These are phyloP conservation scores for Tolypocladium tropicale DNA, from an alignment of 2,329 filamentous ascomycete genomes.

Conservation along the genomic window DNA sequence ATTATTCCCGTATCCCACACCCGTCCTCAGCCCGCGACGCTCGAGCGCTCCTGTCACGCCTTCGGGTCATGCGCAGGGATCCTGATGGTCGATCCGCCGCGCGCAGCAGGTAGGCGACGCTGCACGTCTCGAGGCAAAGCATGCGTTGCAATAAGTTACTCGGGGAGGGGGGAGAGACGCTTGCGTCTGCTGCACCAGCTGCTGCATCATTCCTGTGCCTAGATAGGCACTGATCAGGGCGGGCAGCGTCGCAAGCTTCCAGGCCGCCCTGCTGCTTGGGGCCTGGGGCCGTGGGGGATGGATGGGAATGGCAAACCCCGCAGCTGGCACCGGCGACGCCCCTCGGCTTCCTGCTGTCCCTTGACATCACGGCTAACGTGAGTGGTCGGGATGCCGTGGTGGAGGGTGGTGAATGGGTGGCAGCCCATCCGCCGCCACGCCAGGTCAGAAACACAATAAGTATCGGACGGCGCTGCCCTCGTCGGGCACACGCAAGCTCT, in stretches of 20 bases:
- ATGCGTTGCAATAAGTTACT: neutral
- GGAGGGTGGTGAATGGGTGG: slow-evolving; percentile 3
- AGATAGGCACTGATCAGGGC: neutral
- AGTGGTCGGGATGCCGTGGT: neutral
- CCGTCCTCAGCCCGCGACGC: neutral
- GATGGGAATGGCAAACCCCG: neutral
- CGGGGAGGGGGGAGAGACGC: too few species aligned
- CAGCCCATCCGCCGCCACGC: neutral
- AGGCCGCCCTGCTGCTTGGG: neutral
- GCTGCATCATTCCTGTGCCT: neutral
- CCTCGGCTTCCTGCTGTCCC: neutral
- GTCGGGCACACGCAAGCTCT: neutral
- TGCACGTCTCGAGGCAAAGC: neutral
- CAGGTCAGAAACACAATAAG: slow-evolving; percentile 1
- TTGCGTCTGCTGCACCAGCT: neutral
- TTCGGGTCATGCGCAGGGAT: neutral
- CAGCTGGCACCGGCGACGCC: neutral
- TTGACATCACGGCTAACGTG: neutral
- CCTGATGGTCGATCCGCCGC: neutral
- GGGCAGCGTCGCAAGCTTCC: neutral
- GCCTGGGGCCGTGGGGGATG: too few species aligned
- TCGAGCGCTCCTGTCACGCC: neutral
- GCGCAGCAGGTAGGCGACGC: neutral
- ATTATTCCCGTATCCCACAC: too few species aligned
- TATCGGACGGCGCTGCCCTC: neutral